These are phyloP conservation scores for Grosmannia serpens DNA, from an alignment of 2,329 filamentous ascomycete species.

Conservation along the genomic window DNA sequence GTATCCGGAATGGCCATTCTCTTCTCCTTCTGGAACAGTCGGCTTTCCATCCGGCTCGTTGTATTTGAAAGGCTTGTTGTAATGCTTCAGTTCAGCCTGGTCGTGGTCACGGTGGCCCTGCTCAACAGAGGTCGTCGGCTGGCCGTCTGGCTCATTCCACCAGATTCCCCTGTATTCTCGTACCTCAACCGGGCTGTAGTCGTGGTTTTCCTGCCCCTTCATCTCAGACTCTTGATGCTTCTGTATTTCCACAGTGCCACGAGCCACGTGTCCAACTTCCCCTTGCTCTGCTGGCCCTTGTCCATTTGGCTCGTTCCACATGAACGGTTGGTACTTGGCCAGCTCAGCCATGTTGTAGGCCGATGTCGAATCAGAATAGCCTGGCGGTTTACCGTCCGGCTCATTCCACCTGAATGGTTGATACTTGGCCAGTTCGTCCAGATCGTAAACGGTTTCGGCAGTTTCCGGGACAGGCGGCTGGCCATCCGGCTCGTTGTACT, in stretches of 20 bases:
- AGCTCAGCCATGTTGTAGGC: slow-evolving; percentile 9
- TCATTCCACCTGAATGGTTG: slow-evolving; percentile 11
- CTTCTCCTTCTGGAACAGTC: background rate
- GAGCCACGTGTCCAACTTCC: slow-evolving; percentile 10
- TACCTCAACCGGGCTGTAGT: no score
- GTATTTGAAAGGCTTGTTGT: slow-evolving; percentile 22
- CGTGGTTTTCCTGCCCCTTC: no score
- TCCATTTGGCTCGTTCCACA: slow-evolving; percentile 11
- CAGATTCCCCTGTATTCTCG: no score
- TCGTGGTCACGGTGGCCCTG: slow-evolving; percentile 21
- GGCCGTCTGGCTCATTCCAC: slow-evolving; percentile 12
- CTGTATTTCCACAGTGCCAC: no score
- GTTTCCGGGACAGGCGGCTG: slow-evolving; percentile 9
- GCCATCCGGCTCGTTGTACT: slow-evolving; percentile 21
- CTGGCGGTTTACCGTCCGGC: slow-evolving; percentile 5
- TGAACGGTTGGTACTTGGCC: background rate
- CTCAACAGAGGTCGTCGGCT: slow-evolving; percentile 2
- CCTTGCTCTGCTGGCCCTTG: slow-evolving; percentile 14
- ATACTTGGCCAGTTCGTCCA: slow-evolving; percentile 12
- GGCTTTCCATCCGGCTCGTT: slow-evolving; percentile 21
- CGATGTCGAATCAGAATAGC: background rate
- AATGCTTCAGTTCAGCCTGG: slow-evolving; percentile 23
- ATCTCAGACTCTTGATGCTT: no score
- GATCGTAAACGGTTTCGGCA: background rate
- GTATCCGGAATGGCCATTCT: background rate